These are phyloP conservation scores for Arachis hypogaea DNA, from an alignment of 306 rosid species.

Conservation along the genomic window DNA sequence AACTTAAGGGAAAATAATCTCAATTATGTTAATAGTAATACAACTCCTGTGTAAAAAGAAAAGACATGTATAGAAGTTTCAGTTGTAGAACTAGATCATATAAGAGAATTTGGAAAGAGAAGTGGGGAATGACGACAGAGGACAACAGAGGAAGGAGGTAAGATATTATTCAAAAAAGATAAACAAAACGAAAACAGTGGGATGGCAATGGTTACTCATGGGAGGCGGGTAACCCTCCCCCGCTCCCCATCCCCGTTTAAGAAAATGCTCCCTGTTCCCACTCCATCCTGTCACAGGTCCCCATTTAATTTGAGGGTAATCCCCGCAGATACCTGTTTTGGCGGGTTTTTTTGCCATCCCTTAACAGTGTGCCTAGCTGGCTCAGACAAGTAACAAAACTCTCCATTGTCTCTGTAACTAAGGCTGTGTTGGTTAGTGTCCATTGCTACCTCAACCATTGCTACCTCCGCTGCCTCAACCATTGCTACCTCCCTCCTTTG, in stretches of 20 bases:
- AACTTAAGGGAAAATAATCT: not conserved
- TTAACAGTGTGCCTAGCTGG: not conserved
- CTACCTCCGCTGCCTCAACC: too few species aligned
- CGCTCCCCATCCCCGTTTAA: too few species aligned
- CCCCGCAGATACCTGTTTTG: too few species aligned
- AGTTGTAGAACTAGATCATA: not conserved
- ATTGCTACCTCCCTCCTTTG: too few species aligned
- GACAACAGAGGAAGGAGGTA: not conserved
- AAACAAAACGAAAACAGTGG: not conserved
- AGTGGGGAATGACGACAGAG: not conserved
- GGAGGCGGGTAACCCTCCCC: too few species aligned
- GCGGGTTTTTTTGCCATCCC: too few species aligned
- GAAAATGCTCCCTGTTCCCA: too few species aligned
- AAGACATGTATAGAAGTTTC: not conserved
- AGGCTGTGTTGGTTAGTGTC: too few species aligned
- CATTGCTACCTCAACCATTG: too few species aligned
- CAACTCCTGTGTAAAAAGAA: not conserved
- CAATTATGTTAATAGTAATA: not conserved
- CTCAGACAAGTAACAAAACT: conserved; percentile 1
- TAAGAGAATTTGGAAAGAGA: not conserved
- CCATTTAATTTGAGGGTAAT: too few species aligned
- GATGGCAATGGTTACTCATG: too few species aligned
- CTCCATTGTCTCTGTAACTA: not conserved
- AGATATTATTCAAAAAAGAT: not conserved
- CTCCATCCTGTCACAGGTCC: too few species aligned